These are phyloP conservation scores for Fusarium nanum DNA, from an alignment of 2,329 filamentous ascomycete species.

Conservation along the genomic window DNA sequence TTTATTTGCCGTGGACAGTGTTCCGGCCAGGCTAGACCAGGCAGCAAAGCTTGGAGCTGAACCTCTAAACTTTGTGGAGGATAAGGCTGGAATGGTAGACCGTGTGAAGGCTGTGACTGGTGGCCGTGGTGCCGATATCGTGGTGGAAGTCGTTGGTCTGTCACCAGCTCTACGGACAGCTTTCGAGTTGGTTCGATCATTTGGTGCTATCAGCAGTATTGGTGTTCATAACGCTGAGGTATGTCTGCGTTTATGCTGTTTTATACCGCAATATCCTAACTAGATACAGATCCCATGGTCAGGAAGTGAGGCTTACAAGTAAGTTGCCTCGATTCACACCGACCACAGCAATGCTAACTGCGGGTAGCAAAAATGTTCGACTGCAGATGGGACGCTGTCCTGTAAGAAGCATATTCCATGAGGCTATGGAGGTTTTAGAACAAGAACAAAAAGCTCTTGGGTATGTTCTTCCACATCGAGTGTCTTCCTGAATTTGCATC, in stretches of 20 bases:
- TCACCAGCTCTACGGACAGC: constrained; percentile 75
- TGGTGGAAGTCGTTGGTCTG: constrained; percentile 83
- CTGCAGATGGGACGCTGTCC: constrained; percentile 84
- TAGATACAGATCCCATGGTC: constrained; percentile 69
- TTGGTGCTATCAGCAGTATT: constrained; percentile 78
- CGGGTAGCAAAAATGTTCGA: constrained; percentile 73
- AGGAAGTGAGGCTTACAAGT: constrained; percentile 71
- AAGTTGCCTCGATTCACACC: constrained; percentile 35
- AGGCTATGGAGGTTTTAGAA: constrained; percentile 72
- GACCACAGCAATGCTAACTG: constrained; percentile 26
- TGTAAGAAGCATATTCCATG: constrained; percentile 75
- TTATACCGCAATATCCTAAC: neutral
- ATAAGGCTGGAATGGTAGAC: constrained; percentile 71
- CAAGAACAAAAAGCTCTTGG: constrained; percentile 73
- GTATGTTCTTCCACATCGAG: constrained; percentile 56
- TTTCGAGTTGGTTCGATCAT: constrained; percentile 77
- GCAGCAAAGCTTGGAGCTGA: constrained; percentile 82
- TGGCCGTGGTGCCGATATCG: constrained; percentile 84
- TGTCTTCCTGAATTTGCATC: neutral
- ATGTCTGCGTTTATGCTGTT: constrained; percentile 24
- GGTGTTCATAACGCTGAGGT: constrained; percentile 81
- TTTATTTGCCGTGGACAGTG: constrained; percentile 81
- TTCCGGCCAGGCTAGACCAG: constrained; percentile 77
- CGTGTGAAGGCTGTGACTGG: constrained; percentile 79
- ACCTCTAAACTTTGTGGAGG: constrained; percentile 79